Evolutionary conservation across 2,329 filamentous ascomycete genomes (phyloP).

Genomic region (Talaromyces sp.): DNA sequence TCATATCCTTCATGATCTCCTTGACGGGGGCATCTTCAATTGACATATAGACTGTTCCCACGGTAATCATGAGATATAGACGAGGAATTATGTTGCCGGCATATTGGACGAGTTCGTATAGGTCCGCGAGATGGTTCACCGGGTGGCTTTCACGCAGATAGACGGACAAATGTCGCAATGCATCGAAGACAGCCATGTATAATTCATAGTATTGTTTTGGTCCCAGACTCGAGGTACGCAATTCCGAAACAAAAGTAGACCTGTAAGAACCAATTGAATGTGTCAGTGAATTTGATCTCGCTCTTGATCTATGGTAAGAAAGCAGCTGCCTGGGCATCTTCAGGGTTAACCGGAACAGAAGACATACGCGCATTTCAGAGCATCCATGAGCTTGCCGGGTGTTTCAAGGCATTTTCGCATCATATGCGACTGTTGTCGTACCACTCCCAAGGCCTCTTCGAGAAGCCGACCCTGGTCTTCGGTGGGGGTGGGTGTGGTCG

Average conservation of each 20-base stretch:
- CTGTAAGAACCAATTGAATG: constrained; percentile 46
- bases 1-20: constrained; percentile 99
- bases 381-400: constrained; percentile 98
- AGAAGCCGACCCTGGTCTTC: constrained; percentile 88
- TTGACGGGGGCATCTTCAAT: constrained; percentile 98
- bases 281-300: neutral
- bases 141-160: constrained; percentile 97
- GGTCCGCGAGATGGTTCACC: constrained; percentile 93
- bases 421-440: constrained; percentile 91
- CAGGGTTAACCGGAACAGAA: neutral
- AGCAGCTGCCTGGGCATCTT: constrained; percentile 27
- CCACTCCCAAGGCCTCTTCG: constrained; percentile 92
- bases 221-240: constrained; percentile 93
- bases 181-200: constrained; percentile 99
- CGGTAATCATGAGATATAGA: constrained; percentile 98
- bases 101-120: constrained; percentile 98
- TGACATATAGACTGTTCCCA: constrained; percentile 98
- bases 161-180: constrained; percentile 89
- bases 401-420: constrained; percentile 98
- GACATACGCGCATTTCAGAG: constrained; percentile 95
- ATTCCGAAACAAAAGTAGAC: constrained; percentile 95
- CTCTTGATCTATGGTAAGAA: neutral
- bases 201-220: constrained; percentile 99
- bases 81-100: constrained; percentile 95
- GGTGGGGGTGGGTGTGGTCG: constrained; percentile 56